Base-by-base conservation (phyloP, 208 protist species). In the Crithidia acanthocephali region DNA sequence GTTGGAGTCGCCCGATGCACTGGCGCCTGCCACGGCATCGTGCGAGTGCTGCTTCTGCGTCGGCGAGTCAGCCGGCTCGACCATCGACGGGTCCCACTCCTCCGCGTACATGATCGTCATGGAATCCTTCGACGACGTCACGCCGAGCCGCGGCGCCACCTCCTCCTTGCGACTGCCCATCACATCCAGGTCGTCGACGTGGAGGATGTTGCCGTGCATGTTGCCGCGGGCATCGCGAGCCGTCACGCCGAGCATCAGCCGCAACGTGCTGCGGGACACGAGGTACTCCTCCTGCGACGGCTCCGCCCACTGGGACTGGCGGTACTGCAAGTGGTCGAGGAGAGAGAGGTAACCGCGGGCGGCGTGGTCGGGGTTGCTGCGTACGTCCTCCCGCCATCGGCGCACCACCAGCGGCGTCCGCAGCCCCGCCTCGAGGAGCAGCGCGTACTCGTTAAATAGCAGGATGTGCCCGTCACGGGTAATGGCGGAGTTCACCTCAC, bases 181-280 rank as follows among this genome's bases (percentile, higher is more conserved):
- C 58, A 88, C 72, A 48, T 88, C 83, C 9, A 88, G 57, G 62
- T 85, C 80, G 28, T 88, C 83, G 8, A 88, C 79, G 65, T 85
- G 80, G 10, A 88, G 70, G 20, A 78, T 61, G 73, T 82, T 76
- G 72, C 73, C 69, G 68, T 83, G 81, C 15, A 77, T 53, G 57
- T 68, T 68, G 73, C 66, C 70, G 9, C 65, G 35, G 22, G 73
- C 66, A 45, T 81, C 76, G 18, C 76, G 67, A 8, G 79, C 77
- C 20, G 73, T 81, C 30, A 83, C 83, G 50, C 79, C 79, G n/a
- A 88, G 74, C 67, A 88, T 68, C 6, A 88, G 66, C 1, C 83
- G 72, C 65, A 88, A 71, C 53, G 80, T 79, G 15, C 69, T 76
- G 28, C 72, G 69, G 2, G 78, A 79, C 20, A 78, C 48, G 48